Evolutionary conservation across 2,329 filamentous ascomycete species (phyloP).

Genomic region (Exophiala spinifera): DNA sequence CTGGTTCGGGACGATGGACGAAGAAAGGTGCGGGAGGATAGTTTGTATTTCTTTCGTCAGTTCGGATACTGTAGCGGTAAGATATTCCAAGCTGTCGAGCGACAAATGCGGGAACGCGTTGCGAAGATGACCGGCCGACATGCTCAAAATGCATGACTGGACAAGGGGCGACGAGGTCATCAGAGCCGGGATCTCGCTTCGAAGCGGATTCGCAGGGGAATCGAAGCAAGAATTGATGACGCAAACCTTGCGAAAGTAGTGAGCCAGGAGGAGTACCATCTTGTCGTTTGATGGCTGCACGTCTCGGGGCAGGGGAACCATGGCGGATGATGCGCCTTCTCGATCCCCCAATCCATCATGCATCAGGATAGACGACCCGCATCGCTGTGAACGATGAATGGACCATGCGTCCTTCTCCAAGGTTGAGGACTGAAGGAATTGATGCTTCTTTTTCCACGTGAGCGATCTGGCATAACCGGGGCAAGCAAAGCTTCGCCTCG

Average conservation of each 20-base stretch:
- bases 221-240: background rate
- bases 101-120: background rate
- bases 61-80: background rate
- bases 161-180: constrained; percentile 1
- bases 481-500: background rate
- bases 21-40: background rate
- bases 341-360: background rate
- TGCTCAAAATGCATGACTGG: constrained; percentile 1
- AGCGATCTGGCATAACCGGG: background rate
- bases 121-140: background rate
- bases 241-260: background rate
- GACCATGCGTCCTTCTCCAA: background rate
- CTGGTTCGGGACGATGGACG: background rate
- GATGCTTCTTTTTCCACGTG: background rate
- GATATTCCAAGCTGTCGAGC: background rate
- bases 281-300: background rate
- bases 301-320: background rate
- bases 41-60: background rate
- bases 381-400: background rate
- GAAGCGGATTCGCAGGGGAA: background rate
- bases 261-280: background rate
- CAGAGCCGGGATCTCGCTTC: background rate
- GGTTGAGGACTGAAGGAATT: background rate
- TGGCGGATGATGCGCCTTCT: background rate
- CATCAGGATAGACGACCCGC: background rate